phyloP scores from a whole-genome alignment of 225 moss, liverwort and hornwort genomes.

The Anthoceros angustus region DNA sequence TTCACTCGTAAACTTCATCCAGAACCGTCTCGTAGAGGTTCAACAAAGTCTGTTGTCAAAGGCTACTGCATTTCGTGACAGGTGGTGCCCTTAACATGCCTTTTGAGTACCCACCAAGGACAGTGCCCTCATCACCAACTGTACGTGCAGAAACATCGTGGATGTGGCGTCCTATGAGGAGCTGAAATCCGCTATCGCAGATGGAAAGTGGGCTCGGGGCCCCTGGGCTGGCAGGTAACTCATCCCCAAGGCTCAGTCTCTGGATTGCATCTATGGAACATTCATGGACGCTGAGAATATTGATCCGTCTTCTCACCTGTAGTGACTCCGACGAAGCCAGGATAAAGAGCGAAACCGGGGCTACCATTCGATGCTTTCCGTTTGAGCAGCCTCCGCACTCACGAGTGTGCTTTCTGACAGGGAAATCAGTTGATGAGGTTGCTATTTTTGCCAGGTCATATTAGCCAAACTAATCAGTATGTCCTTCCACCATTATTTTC shows the following conservation, averaged over 20 bases:
- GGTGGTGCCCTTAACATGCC: slow-evolving; percentile 10
- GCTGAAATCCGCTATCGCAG: slow-evolving; percentile 31
- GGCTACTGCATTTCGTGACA: slow-evolving; percentile 65
- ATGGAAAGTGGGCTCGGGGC: slow-evolving; percentile 84
- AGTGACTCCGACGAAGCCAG: slow-evolving; percentile 57
- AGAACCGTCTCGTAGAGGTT: slow-evolving; percentile 36
- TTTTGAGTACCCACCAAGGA: not conserved
- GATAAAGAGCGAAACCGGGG: slow-evolving; percentile 78
- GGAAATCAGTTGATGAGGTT: slow-evolving; percentile 45
- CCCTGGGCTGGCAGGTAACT: slow-evolving; percentile 58
- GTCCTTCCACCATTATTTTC: no score
- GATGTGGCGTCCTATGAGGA: slow-evolving; percentile 60
- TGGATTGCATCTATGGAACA: not conserved
- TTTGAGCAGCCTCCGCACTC: slow-evolving; percentile 47
- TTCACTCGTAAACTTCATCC: slow-evolving; percentile 29
- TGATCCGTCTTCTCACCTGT: not conserved
- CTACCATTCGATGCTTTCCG: slow-evolving; percentile 89
- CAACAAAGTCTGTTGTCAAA: slow-evolving; percentile 52
- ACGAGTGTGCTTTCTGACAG: slow-evolving; percentile 46
- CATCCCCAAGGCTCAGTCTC: not conserved
- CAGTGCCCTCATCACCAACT: not conserved
- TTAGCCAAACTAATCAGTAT: no score
- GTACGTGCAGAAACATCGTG: slow-evolving; percentile 39
- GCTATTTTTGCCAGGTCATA: slow-evolving; percentile 95
- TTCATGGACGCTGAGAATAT: not conserved